Base-by-base conservation (phyloP, 2,329 filamentous ascomycete genomes). In the Aspergillus alliaceus region DNA sequence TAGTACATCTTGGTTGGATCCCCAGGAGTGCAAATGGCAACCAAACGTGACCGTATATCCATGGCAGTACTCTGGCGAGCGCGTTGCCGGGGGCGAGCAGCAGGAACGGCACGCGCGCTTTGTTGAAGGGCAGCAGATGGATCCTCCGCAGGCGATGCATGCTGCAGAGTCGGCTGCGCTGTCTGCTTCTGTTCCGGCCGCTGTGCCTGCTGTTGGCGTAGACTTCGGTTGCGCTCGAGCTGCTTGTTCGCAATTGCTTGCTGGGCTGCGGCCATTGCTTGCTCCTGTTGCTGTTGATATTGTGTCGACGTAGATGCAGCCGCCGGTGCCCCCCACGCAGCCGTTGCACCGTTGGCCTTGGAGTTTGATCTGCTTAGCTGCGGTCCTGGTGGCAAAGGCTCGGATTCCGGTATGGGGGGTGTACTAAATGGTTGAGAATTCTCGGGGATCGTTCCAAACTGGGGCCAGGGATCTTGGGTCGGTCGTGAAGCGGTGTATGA, bases 1-100 rank as follows among this genome's bases (percentile, higher is more conserved):
- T 88, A 86, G 77, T 96, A 99, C 62, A 93, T 88, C 54, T 90
- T 87, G 25, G 91, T 90, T 3, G 95, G 95, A 70, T 99, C 93
- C 48, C 90, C 91, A 53, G 91, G 87, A 22, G 88, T 93, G 74
- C 95, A 98, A 62, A 99, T 98, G 31, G 90, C 86, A 73, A 92
- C 91, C 53, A 99, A 82, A 18, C 90, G 87, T 20, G 86, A 85
- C 37, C 96, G 84, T 54, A 99, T 90, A 69, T 99, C 93, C 55
- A 91, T 83, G 46, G 84, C 87, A 64, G 86, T 90, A 72, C 89
- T 96, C 71, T 93, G 90, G 47, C 92, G 86, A 39, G 87, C 81
- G 54, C 91, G 84, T 66, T 93, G 90, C 59, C 93, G 86, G 20
- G 90, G 89, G 52, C 93, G 82, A 62, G 87, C 79, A 22, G 80